phyloP scores from a whole-genome alignment of 2,329 filamentous ascomycete genomes.

The Bipolaris sorokiniana region DNA sequence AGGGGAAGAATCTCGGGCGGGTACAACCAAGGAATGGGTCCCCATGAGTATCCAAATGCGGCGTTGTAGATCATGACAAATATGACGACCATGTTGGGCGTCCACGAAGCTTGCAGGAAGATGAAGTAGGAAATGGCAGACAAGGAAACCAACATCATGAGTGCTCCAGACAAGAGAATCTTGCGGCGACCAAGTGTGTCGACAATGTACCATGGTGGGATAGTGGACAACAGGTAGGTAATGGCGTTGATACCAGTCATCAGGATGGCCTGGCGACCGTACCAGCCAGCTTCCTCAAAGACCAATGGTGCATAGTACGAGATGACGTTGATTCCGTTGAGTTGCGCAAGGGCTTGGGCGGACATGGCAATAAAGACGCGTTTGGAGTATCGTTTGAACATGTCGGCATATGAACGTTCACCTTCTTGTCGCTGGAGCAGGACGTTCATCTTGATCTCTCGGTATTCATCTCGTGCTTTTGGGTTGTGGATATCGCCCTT shows the following conservation, averaged over 20 bases:
- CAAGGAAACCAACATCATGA: slow-evolving; percentile 87
- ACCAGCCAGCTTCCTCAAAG: slow-evolving; percentile 96
- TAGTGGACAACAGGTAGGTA: slow-evolving; percentile 88
- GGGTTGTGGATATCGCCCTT: slow-evolving; percentile 92
- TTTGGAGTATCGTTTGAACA: slow-evolving; percentile 91
- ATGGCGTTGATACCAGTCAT: slow-evolving; percentile 98
- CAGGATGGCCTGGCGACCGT: slow-evolving; percentile 84
- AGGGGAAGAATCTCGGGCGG: slow-evolving; percentile 97
- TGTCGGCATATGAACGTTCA: slow-evolving; percentile 86
- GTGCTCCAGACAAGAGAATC: slow-evolving; percentile 86
- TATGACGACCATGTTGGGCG: slow-evolving; percentile 83
- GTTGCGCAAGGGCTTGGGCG: slow-evolving; percentile 90
- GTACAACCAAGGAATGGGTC: slow-evolving; percentile 97
- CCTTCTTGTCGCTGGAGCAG: slow-evolving; percentile 92
- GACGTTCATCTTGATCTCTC: slow-evolving; percentile 98
- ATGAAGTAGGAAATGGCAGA: slow-evolving; percentile 95
- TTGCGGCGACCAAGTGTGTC: slow-evolving; percentile 88
- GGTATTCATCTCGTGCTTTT: slow-evolving; percentile 93
- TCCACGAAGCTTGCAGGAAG: slow-evolving; percentile 78
- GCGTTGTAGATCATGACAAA: slow-evolving; percentile 99
- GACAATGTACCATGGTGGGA: slow-evolving; percentile 96
- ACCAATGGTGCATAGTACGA: slow-evolving; percentile 98
- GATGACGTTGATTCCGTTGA: slow-evolving; percentile 99
- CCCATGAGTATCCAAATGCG: slow-evolving; percentile 96
- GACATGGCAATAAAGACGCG: slow-evolving; percentile 99